Conservation (phyloP, 306 rosid species). For the Amphicarpaea edgeworthii region DNA sequence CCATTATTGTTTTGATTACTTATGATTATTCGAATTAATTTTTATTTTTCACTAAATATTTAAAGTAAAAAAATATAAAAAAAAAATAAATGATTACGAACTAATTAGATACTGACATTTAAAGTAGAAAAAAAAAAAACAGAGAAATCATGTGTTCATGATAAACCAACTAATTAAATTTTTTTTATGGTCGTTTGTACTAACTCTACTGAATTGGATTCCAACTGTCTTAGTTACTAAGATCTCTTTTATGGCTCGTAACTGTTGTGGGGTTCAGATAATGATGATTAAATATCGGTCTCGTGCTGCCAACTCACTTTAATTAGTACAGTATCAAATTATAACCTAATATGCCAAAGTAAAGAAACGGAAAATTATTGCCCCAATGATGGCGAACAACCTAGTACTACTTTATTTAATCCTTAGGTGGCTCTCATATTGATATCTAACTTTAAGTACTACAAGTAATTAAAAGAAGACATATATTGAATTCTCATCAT, state of each 20-base stretch:
- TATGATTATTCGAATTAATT: too few species aligned
- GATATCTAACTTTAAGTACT: slow-evolving; percentile 39
- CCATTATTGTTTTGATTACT: too few species aligned
- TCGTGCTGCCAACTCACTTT: slow-evolving; percentile 40
- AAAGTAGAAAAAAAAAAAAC: too few species aligned
- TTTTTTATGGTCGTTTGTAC: not conserved
- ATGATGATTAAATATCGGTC: slow-evolving; percentile 23
- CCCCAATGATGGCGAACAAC: slow-evolving; percentile 71
- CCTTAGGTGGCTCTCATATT: slow-evolving; percentile 40
- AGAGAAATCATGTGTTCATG: too few species aligned
- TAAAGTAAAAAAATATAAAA: too few species aligned
- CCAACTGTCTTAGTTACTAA: not conserved
- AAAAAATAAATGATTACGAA: too few species aligned
- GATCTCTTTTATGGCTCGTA: not conserved
- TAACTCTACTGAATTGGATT: not conserved
- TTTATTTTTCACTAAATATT: too few species aligned
- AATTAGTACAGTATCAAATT: slow-evolving; percentile 5
- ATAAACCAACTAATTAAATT: not conserved
- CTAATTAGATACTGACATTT: too few species aligned
- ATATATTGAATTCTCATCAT: slow-evolving; percentile 2
- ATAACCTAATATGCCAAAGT: slow-evolving; percentile 8
- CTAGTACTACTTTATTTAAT: slow-evolving; percentile 69
- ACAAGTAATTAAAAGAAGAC: not conserved
- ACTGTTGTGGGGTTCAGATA: slow-evolving; percentile 14
- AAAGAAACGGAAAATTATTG: slow-evolving; percentile 50